A percentile compares a stretch with the other conserved stretches of the same genome.
These are phyloP conservation scores for Penicillium sp. DNA, from an alignment of 2,329 filamentous ascomycete genomes.

Conservation along the genomic window DNA sequence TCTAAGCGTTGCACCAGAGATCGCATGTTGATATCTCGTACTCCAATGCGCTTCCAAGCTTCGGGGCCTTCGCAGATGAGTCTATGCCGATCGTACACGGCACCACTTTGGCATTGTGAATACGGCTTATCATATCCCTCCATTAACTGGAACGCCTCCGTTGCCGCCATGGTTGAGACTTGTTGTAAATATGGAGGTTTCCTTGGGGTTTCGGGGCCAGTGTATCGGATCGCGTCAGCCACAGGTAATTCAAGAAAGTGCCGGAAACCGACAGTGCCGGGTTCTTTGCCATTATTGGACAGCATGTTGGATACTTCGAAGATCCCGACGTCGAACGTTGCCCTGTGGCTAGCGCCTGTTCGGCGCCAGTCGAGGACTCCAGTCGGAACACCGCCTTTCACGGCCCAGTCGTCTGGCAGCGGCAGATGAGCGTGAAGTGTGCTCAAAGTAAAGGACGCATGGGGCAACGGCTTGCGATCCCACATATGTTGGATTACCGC, in stretches of 20 bases:
- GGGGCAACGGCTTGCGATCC: slow-evolving; percentile 42
- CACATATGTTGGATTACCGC: slow-evolving; percentile 41
- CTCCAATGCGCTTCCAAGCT: slow-evolving; percentile 45
- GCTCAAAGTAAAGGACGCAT: slow-evolving; percentile 43
- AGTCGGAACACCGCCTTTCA: slow-evolving; percentile 31
- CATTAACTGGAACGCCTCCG: slow-evolving; percentile 37
- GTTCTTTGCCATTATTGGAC: slow-evolving; percentile 45
- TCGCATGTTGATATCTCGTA: slow-evolving; percentile 40
- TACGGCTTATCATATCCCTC: slow-evolving; percentile 38
- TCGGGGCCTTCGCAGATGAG: slow-evolving; percentile 40
- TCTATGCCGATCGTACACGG: slow-evolving; percentile 37
- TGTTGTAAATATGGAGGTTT: slow-evolving; percentile 22
- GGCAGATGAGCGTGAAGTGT: slow-evolving; percentile 49
- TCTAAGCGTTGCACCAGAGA: slow-evolving; percentile 38
- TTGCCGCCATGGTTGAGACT: slow-evolving; percentile 28
- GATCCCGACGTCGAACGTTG: slow-evolving; percentile 46
- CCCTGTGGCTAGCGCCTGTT: slow-evolving; percentile 32
- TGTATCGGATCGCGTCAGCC: slow-evolving; percentile 36
- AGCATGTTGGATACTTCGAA: slow-evolving; percentile 54
- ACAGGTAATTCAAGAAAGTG: slow-evolving; percentile 50
- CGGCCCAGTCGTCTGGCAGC: slow-evolving; percentile 38
- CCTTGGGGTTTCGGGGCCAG: slow-evolving; percentile 22
- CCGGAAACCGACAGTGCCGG: slow-evolving; percentile 49
- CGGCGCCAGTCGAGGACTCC: slow-evolving; percentile 26
- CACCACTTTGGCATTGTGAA: slow-evolving; percentile 37